phyloP scores from a whole-genome alignment of 768 basidiomycete genomes.

The Kwoniella europaea region DNA sequence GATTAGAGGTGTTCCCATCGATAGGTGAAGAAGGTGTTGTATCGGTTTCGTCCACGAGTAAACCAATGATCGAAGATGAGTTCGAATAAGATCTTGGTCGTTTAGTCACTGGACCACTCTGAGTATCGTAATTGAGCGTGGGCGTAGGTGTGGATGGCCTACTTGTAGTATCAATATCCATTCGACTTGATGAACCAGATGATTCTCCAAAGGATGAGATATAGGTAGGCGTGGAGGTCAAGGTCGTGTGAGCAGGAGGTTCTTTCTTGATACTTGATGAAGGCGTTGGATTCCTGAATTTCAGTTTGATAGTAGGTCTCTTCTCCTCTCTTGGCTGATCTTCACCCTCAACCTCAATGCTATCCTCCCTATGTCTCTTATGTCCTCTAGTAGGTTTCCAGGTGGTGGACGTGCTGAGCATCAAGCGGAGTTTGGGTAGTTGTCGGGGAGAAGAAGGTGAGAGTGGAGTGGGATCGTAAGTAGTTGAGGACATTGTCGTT shows the following conservation, averaged over 20 bases:
- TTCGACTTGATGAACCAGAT: background rate
- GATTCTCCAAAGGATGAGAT: background rate
- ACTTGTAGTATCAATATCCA: background rate
- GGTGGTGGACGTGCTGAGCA: conserved; percentile 3
- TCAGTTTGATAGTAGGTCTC: conserved; percentile 14
- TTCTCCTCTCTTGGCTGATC: conserved; percentile 1
- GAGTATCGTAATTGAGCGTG: background rate
- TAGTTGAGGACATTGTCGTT: background rate
- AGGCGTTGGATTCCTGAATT: conserved; percentile 8
- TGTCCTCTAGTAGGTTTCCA: background rate
- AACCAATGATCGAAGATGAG: conserved; percentile 19
- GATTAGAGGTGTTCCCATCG: conserved; percentile 1
- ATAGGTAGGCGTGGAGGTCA: background rate
- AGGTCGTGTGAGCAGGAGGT: background rate
- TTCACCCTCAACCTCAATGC: background rate
- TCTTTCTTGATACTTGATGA: background rate
- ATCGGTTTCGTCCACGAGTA: conserved; percentile 10
- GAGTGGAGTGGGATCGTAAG: conserved; percentile 6
- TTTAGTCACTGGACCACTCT: background rate
- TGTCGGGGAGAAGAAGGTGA: conserved; percentile 4
- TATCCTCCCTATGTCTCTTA: background rate
- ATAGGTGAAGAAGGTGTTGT: conserved; percentile 11
- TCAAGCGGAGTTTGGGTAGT: conserved; percentile 12
- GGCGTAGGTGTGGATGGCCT: conserved; percentile 18
- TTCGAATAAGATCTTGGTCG: conserved; percentile 16